These are phyloP conservation scores for Stygiomarasmius scandens DNA, from an alignment of 1,284 basidiomycete genomes.

Conservation along the genomic window DNA sequence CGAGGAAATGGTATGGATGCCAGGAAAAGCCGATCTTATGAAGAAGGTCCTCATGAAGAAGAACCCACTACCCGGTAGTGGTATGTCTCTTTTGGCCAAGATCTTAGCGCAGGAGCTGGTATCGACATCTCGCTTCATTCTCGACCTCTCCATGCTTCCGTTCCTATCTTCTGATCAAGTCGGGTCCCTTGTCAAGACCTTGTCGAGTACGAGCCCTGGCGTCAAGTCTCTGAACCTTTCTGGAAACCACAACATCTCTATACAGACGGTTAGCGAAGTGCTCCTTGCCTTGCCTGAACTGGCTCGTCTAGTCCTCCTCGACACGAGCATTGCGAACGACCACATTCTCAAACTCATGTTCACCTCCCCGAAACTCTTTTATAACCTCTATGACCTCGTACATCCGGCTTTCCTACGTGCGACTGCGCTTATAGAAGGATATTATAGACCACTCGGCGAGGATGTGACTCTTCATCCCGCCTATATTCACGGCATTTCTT, in stretches of 20 bases:
- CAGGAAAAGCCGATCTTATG: conserved; percentile 25
- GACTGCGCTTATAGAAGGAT: neutral
- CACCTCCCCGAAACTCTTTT: conserved; percentile 23
- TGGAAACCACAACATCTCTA: conserved; percentile 22
- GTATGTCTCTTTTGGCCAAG: conserved; percentile 22
- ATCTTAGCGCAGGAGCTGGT: conserved; percentile 18
- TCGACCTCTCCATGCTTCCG: conserved; percentile 27
- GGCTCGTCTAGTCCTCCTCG: conserved; percentile 26
- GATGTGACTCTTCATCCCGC: neutral
- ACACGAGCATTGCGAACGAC: neutral
- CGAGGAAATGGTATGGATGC: conserved; percentile 28
- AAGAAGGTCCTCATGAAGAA: conserved; percentile 19
- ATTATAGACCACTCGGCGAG: neutral
- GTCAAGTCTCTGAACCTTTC: conserved; percentile 30
- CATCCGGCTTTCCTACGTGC: conserved; percentile 19
- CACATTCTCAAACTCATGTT: conserved; percentile 12
- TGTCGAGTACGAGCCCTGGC: neutral
- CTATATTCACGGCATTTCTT: no score
- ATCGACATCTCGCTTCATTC: conserved; percentile 6
- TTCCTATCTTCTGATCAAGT: conserved; percentile 24
- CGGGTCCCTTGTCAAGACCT: conserved; percentile 16
- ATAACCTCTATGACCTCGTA: conserved; percentile 24
- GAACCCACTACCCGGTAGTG: conserved; percentile 27
- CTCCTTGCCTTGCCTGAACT: conserved; percentile 20
- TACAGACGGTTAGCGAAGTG: conserved; percentile 15